Percentiles rank a stretch among this genome's conserved stretches.
These are phyloP conservation scores for Endotrypanum monterogeii DNA, from an alignment of 208 protist species.

Conservation along the genomic window DNA sequence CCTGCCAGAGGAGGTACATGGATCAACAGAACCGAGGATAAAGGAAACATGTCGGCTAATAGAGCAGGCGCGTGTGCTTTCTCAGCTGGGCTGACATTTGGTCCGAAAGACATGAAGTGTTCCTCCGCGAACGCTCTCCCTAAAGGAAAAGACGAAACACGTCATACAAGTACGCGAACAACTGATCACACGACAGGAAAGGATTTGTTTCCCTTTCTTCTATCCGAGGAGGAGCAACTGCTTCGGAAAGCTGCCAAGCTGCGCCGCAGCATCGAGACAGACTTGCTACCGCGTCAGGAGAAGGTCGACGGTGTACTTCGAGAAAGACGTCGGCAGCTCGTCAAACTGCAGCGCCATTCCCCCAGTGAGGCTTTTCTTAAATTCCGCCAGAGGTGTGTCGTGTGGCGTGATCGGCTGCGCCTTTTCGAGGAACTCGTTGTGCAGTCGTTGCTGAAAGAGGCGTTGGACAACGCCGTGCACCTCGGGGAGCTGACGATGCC, in stretches of 20 bases:
- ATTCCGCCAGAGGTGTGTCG: slow-evolving; percentile 14
- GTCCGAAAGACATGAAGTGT: not conserved
- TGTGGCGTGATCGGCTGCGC: slow-evolving; percentile 2
- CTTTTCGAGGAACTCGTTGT: slow-evolving; percentile 38
- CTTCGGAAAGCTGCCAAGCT: slow-evolving; percentile 5
- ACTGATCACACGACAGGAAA: not conserved
- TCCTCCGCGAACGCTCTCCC: not conserved
- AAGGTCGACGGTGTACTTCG: slow-evolving; percentile 9
- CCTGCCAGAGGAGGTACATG: not conserved
- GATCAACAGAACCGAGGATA: no score
- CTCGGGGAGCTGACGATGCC: slow-evolving; percentile 1
- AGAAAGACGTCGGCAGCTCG: slow-evolving; percentile 1
- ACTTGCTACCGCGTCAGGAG: slow-evolving; percentile 18
- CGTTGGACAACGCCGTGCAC: slow-evolving; percentile 10
- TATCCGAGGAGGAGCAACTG: slow-evolving; percentile 19
- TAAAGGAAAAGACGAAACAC: not conserved
- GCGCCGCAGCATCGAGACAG: slow-evolving; percentile 3
- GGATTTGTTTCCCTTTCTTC: not conserved
- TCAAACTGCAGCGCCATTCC: slow-evolving; percentile 9
- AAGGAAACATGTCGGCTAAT: slow-evolving; percentile 3
- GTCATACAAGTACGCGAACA: not conserved
- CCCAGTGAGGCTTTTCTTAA: slow-evolving; percentile 13
- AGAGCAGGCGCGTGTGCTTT: slow-evolving; percentile 1
- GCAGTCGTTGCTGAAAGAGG: slow-evolving; percentile 23
- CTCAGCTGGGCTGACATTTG: slow-evolving; percentile 20